Evolutionary conservation across 768 basidiomycete species (phyloP).

Genomic region (Coprinellus aureogranulatus): DNA sequence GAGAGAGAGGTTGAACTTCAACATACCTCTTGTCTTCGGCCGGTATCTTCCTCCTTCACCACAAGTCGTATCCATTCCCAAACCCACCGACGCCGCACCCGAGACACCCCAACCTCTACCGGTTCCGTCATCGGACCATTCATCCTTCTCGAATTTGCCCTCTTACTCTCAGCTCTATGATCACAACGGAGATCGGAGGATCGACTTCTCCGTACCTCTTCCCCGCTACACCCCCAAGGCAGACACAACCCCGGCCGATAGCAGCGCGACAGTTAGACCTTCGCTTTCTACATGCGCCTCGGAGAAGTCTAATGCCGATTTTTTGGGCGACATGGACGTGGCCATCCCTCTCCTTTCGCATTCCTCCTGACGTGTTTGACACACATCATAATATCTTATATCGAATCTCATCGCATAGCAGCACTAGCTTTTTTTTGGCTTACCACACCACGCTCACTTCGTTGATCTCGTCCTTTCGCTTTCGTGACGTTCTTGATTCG

Average conservation of each 20-base stretch:
- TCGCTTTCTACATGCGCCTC: not conserved
- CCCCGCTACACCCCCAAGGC: slow-evolving; percentile 54
- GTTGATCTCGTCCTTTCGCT: not conserved
- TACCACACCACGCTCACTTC: not conserved
- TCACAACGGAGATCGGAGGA: slow-evolving; percentile 67
- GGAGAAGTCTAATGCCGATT: not conserved
- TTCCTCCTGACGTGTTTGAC: not conserved
- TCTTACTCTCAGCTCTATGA: slow-evolving; percentile 79
- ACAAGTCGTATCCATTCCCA: not conserved
- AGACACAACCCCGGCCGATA: too few relatives aligned
- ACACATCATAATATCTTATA: not conserved
- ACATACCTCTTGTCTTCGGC: slow-evolving; percentile 53
- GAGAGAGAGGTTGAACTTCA: slow-evolving; percentile 37
- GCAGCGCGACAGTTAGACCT: not conserved
- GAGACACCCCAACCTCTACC: slow-evolving; percentile 7
- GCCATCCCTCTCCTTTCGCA: not conserved
- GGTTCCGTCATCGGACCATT: slow-evolving; percentile 16
- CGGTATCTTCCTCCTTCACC: slow-evolving; percentile 34
- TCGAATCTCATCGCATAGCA: not conserved
- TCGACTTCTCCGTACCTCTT: slow-evolving; percentile 62
- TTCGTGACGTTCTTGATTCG: not conserved
- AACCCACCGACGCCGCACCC: not conserved
- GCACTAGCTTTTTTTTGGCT: not conserved
- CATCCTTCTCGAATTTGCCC: slow-evolving; percentile 44
- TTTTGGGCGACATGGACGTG: too few relatives aligned